A percentile compares a stretch with the other conserved stretches of the same genome.
Evolutionary conservation across 768 basidiomycete species (phyloP).

Genomic region (Vishniacozyma victoriae): DNA sequence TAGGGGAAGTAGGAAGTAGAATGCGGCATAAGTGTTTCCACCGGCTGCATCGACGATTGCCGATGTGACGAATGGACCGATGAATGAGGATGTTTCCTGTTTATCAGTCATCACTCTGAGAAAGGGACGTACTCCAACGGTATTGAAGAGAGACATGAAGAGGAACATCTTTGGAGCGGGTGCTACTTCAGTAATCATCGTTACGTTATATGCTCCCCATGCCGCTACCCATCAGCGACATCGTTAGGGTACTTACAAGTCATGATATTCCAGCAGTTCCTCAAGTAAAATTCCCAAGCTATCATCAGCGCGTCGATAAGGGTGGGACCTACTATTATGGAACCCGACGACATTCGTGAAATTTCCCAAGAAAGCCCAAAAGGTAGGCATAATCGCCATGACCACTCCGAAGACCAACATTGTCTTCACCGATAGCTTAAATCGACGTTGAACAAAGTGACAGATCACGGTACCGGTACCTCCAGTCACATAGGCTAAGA

Average conservation of each 20-base stretch:
- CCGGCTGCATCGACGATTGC: conserved; percentile 13
- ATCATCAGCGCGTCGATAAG: background rate
- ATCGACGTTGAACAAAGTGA: conserved; percentile 6
- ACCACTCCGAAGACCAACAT: conserved; percentile 6
- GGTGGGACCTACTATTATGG: conserved; percentile 5
- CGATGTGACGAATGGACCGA: conserved; percentile 10
- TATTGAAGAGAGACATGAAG: conserved; percentile 12
- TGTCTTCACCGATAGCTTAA: conserved; percentile 4
- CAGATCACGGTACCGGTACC: conserved; percentile 5
- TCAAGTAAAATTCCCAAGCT: conserved; percentile 16
- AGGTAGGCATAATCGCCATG: conserved; percentile 10
- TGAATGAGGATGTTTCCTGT: conserved; percentile 13
- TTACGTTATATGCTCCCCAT: conserved; percentile 5
- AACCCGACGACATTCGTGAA: conserved; percentile 9
- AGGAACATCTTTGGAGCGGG: conserved; percentile 12
- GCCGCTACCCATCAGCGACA: conserved; percentile 12
- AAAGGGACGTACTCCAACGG: no score
- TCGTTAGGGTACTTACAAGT: background rate
- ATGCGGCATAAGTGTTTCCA: conserved; percentile 12
- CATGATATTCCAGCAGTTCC: no score
- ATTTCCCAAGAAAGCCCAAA: conserved; percentile 9
- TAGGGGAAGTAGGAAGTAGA: conserved; percentile 12
- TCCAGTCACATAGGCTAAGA: conserved; percentile 3
- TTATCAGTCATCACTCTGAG: no score
- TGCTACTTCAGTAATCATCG: conserved; percentile 11